A percentile compares a stretch with the other conserved stretches of the same genome.
These are phyloP conservation scores for Metroxylon sagu DNA, from an alignment of 176 grass and related monocot genomes.

Conservation along the genomic window DNA sequence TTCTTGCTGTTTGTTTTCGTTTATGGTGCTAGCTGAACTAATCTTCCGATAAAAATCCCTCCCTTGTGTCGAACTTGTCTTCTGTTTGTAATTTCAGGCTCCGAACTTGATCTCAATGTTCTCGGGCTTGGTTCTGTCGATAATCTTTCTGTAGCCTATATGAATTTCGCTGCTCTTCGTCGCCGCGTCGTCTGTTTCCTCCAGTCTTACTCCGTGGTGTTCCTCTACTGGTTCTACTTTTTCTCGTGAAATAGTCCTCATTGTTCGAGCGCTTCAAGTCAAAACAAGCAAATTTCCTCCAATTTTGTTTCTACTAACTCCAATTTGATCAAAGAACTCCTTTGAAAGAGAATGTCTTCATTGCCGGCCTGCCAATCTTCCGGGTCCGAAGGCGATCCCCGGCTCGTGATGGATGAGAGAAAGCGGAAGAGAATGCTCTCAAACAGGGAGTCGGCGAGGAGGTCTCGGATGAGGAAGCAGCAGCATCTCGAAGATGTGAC, in stretches of 20 bases:
- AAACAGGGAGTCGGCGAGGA: conserved; percentile 70
- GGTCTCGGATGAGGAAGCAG: conserved; percentile 62
- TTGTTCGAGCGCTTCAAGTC: not conserved
- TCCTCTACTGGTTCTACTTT: conserved; percentile 92
- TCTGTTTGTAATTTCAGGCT: no score
- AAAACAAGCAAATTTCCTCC: not conserved
- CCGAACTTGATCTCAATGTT: not conserved
- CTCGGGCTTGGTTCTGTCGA: not conserved
- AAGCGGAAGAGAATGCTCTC: conserved; percentile 70
- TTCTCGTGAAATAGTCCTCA: conserved; percentile 46
- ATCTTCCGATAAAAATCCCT: not conserved
- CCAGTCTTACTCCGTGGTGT: conserved; percentile 83
- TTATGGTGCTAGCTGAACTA: no score
- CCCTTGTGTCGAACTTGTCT: not conserved
- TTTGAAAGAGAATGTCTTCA: conserved; percentile 1
- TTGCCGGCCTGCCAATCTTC: conserved; percentile 10
- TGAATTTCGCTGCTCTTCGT: conserved; percentile 33
- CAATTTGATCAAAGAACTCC: not conserved
- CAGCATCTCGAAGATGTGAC: conserved; percentile 35
- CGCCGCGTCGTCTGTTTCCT: conserved; percentile 64
- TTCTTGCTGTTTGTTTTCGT: no score
- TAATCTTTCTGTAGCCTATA: conserved; percentile 29
- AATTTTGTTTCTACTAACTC: not conserved
- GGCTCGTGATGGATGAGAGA: conserved; percentile 36
- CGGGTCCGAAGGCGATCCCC: conserved; percentile 32